phyloP scores from a whole-genome alignment of 352 stramenopile genomes.

The Phytophthora chlamydospora region DNA sequence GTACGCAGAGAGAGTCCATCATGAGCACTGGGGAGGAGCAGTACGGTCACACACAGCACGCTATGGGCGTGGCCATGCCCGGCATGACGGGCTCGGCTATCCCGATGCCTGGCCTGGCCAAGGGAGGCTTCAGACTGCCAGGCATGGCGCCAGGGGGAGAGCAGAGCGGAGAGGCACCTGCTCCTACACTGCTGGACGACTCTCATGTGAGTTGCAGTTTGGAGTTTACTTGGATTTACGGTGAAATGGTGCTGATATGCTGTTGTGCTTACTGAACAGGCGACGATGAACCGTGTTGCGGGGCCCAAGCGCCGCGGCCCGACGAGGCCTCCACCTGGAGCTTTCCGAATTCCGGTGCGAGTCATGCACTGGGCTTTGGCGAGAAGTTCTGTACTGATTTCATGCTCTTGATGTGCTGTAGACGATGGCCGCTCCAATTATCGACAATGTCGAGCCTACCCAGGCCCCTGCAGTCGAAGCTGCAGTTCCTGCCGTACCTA shows the following conservation, averaged over 20 bases:
- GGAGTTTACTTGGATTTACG: conserved; percentile 1
- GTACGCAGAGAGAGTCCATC: conserved; percentile 53
- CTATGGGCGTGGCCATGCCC: conserved; percentile 79
- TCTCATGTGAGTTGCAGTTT: conserved; percentile 60
- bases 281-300: conserved; percentile 77
- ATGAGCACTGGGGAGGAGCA: conserved; percentile 86
- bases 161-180: conserved; percentile 31
- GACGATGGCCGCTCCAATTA: conserved; percentile 49
- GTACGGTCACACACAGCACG: conserved; percentile 72
- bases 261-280: conserved; percentile 34
- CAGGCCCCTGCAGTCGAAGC: conserved; percentile 15
- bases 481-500: not conserved
- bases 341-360: conserved; percentile 64
- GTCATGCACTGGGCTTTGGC: not conserved
- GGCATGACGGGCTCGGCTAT: conserved; percentile 78
- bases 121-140: conserved; percentile 67
- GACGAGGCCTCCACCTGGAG: conserved; percentile 61
- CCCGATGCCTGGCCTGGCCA: conserved; percentile 83
- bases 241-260: conserved; percentile 7
- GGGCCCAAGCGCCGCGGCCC: conserved; percentile 82
- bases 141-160: conserved; percentile 54
- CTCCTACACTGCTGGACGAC: conserved; percentile 43
- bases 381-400: conserved; percentile 14
- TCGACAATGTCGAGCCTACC: conserved; percentile 32
- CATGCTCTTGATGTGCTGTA: conserved; percentile 18